Percentiles rank a stretch among this genome's conserved stretches.
Conservation (phyloP, 2,329 filamentous ascomycete species). For the Ceratocystis ficicola region DNA sequence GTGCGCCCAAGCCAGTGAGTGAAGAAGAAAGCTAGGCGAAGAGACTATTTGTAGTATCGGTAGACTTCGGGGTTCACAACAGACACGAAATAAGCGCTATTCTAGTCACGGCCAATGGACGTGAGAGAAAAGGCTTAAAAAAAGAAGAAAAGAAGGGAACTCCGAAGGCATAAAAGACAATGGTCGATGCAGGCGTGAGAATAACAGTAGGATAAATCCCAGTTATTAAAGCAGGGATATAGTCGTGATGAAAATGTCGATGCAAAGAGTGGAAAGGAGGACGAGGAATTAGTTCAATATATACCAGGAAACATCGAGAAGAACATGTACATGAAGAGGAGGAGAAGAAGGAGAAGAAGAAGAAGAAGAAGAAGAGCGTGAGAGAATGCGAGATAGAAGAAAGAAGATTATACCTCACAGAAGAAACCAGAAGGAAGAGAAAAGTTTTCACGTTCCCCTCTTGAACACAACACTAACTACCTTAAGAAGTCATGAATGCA, state of each 20-base stretch:
- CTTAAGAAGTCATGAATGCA: not conserved
- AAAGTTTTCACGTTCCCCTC: slow-evolving; percentile 11
- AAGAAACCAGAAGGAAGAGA: not conserved
- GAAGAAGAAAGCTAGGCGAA: too few species aligned
- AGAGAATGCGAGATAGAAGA: not conserved
- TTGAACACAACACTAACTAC: not conserved
- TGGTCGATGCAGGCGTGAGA: not conserved
- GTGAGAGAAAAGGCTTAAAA: not conserved
- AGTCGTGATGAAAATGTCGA: not conserved
- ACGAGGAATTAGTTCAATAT: not conserved
- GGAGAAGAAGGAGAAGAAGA: not conserved
- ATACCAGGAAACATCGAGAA: not conserved
- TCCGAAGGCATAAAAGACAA: slow-evolving; percentile 3
- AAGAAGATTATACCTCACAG: not conserved
- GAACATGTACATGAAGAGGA: not conserved
- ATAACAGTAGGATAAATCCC: not conserved
- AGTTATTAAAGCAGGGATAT: slow-evolving; percentile 1
- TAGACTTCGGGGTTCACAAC: not conserved
- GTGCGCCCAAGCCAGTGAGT: not conserved
- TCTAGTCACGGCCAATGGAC: not conserved
- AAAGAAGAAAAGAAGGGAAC: not conserved
- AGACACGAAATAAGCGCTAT: slow-evolving; percentile 2
- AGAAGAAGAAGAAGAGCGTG: not conserved
- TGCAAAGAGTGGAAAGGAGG: not conserved
- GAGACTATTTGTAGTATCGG: not conserved